Conservation (phyloP, 345 rosid species). For the Schrenkiella parvula region DNA sequence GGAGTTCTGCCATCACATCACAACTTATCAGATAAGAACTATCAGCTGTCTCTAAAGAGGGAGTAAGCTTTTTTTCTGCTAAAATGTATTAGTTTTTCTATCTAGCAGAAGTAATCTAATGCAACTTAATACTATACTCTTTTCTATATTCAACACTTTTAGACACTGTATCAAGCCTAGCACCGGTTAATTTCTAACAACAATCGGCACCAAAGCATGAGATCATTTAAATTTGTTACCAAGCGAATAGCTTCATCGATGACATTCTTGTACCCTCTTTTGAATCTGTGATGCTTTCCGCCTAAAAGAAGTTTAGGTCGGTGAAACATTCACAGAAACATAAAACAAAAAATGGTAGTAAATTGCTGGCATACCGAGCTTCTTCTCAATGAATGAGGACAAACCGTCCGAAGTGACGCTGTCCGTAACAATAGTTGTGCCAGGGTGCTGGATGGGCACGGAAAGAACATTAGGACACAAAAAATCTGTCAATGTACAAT, state of each 20-base stretch:
- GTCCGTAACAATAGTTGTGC: slow-evolving; percentile 91
- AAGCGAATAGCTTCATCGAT: slow-evolving; percentile 92
- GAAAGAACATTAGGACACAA: not conserved
- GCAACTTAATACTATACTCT: not conserved
- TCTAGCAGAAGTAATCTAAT: too few species aligned
- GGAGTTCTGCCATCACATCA: slow-evolving; percentile 59
- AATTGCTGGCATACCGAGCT: slow-evolving; percentile 60
- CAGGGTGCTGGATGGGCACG: slow-evolving; percentile 69
- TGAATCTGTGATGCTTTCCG: slow-evolving; percentile 94
- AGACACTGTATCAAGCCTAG: slow-evolving; percentile 3
- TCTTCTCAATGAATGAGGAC: slow-evolving; percentile 77
- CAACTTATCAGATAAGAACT: not conserved
- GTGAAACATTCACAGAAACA: not conserved
- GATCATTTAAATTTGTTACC: slow-evolving; percentile 42
- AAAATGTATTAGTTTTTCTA: not conserved
- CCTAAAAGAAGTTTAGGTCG: slow-evolving; percentile 41
- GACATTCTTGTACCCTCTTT: slow-evolving; percentile 96
- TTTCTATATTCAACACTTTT: not conserved
- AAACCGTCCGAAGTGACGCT: slow-evolving; percentile 98
- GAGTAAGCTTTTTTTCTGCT: not conserved
- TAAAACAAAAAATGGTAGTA: not conserved
- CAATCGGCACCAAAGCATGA: not conserved
- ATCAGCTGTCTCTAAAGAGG: not conserved
- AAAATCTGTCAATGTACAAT: not conserved
- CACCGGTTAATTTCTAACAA: slow-evolving; percentile 2